Percentiles rank a stretch among this genome's conserved stretches.
phyloP scores from a whole-genome alignment of 2,329 filamentous ascomycete species.

The Calonectria crousiana region DNA sequence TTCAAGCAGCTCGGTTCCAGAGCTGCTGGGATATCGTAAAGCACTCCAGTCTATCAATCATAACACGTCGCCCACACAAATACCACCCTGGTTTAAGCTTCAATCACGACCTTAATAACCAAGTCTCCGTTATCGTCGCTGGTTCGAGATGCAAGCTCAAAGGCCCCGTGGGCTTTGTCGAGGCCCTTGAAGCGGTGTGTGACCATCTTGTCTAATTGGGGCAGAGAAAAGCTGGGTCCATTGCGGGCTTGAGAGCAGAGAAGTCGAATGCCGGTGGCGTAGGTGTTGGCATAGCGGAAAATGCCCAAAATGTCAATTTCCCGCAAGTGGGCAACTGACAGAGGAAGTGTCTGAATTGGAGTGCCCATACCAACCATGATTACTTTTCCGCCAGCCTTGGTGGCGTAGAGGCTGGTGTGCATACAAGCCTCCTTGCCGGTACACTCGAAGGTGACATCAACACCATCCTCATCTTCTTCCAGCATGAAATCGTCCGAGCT shows the following conservation, averaged over 20 bases:
- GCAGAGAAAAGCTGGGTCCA: conserved; percentile 60
- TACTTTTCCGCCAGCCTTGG: conserved; percentile 76
- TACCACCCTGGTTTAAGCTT: conserved; percentile 53
- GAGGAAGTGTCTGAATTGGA: conserved; percentile 79
- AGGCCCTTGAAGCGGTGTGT: conserved; percentile 79
- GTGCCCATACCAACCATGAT: conserved; percentile 86
- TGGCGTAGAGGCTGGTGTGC: conserved; percentile 80
- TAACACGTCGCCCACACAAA: conserved; percentile 23
- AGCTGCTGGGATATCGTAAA: conserved; percentile 31
- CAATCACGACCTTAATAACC: conserved; percentile 79
- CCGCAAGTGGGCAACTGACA: conserved; percentile 78
- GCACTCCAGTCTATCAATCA: conserved; percentile 33
- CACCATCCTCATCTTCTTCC: conserved; percentile 73
- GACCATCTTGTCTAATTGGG: conserved; percentile 77
- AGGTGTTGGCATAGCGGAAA: conserved; percentile 83
- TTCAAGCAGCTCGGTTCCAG: neutral
- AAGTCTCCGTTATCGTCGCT: conserved; percentile 75
- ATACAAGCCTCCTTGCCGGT: conserved; percentile 82
- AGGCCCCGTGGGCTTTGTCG: conserved; percentile 71
- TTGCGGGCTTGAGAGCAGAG: conserved; percentile 60
- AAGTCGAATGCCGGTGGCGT: conserved; percentile 75
- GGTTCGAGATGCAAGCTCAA: conserved; percentile 77
- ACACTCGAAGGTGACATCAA: conserved; percentile 81
- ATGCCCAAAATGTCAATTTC: conserved; percentile 85
- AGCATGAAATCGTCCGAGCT: conserved; percentile 43